Percentiles rank a stretch among this genome's conserved stretches.
These are phyloP conservation scores for Fusarium ambrosium DNA, from an alignment of 2,329 filamentous ascomycete species.

Conservation along the genomic window DNA sequence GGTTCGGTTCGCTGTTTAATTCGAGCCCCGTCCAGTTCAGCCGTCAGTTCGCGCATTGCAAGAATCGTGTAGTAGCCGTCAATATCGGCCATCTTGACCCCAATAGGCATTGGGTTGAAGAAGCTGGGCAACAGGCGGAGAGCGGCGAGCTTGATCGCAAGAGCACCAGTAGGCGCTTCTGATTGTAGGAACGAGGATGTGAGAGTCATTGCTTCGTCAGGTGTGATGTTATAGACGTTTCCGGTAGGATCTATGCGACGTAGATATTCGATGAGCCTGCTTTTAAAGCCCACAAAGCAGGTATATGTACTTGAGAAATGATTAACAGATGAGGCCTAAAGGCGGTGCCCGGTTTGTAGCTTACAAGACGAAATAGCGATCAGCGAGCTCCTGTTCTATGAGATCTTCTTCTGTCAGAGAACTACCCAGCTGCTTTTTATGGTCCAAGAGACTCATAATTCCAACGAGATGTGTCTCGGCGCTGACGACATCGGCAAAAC, in stretches of 20 bases:
- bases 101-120: neutral
- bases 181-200: neutral
- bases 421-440: neutral
- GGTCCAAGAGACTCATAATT: neutral
- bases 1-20: neutral
- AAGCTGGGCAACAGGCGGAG: neutral
- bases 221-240: neutral
- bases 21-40: neutral
- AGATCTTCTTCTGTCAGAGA: neutral
- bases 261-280: neutral
- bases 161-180: neutral
- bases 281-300: neutral
- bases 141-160: neutral
- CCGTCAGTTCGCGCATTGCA: neutral
- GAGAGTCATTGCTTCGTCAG: neutral
- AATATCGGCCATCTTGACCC: neutral
- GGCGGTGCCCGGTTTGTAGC: neutral
- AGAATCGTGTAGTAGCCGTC: neutral
- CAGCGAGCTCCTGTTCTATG: neutral
- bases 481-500: neutral
- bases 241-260: neutral
- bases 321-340: neutral
- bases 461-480: neutral
- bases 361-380: conserved; percentile 5
- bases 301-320: neutral